phyloP scores from a whole-genome alignment of 2,329 filamentous ascomycete genomes.

The Fusarium sp. region DNA sequence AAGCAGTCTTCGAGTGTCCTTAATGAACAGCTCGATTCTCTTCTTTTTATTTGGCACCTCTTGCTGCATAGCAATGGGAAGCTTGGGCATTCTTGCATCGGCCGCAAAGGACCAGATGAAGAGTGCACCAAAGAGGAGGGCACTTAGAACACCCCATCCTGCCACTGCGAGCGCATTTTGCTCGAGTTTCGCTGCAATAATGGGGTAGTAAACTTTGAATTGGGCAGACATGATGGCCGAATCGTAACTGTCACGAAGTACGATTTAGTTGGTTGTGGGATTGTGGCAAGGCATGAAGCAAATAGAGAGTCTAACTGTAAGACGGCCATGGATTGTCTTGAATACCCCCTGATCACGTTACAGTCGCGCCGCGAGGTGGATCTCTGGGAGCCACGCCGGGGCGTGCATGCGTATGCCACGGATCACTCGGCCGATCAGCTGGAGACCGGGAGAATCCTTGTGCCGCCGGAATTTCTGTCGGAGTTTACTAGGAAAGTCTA shows the following conservation, averaged over 20 bases:
- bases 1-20: slow-evolving; percentile 1
- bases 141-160: not conserved
- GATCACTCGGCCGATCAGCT: too few relatives aligned
- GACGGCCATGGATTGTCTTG: too few relatives aligned
- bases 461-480: too few relatives aligned
- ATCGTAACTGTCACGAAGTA: not conserved
- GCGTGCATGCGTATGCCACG: too few relatives aligned
- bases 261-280: not conserved
- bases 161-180: not conserved
- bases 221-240: not conserved
- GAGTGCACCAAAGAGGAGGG: not conserved
- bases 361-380: too few relatives aligned
- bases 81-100: slow-evolving; percentile 1
- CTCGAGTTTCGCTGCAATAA: not conserved
- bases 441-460: too few relatives aligned
- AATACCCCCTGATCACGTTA: too few relatives aligned
- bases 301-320: too few relatives aligned
- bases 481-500: too few relatives aligned
- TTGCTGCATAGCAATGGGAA: slow-evolving; percentile 1
- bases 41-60: slow-evolving; percentile 5
- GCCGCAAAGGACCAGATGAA: not conserved
- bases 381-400: too few relatives aligned
- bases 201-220: not conserved
- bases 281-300: not conserved
- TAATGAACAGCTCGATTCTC: slow-evolving; percentile 3